Evolutionary conservation across 495 filamentous ascomycete species (phyloP), one percentile per base, ranked within the genome.

Genomic region (Evernia prunastri): DNA sequence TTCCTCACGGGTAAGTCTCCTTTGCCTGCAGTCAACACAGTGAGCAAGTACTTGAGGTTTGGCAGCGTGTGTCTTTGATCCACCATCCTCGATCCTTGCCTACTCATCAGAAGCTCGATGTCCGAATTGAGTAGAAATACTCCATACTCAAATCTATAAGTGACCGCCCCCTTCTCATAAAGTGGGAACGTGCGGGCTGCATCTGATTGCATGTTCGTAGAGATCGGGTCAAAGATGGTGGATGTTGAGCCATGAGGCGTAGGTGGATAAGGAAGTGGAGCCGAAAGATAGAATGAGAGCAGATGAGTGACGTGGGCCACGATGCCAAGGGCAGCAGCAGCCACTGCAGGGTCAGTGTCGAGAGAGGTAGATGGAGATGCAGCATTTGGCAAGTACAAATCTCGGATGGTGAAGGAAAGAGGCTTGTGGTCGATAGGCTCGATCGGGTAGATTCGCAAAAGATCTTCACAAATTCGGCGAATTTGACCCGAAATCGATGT

Each of bases 71-170:
- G 89, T 0, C 94, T 80, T 18, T 96, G 88, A 73, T 98, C 94
- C 45, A 96, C 80, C 13, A 91, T 83, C 53, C 85, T 83, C 4
- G 96, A 72, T 0, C 87, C 89, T 63, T 88, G 84, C n/a, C 82
- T 79, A 63, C 80, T 83, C 66, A 91, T 89, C 36, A 98, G 78
- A 47, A 89, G 81, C 75, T 98, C 93, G 54, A 98, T 90, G 69
- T 97, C 81, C 70, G 96, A 93, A 75, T 97, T 97, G 6, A 98
- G 79, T 15, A 97, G 75, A 67, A 97, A 98, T 66, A 96, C 91
- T 8, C 80, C 94, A 76, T 97, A 98, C 66, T 97, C 93, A 71
- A 97, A 96, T 13, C 92, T 84, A 70, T 89, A 96, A 36, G 87
- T 82, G 10, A 92, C 85, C 17, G 84, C 86, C 23, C 87, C 85